Evolutionary conservation across 176 grass and related monocot species (phyloP), one percentile per base, ranked within the genome.

Genomic region (Oryza rufipogon): DNA sequence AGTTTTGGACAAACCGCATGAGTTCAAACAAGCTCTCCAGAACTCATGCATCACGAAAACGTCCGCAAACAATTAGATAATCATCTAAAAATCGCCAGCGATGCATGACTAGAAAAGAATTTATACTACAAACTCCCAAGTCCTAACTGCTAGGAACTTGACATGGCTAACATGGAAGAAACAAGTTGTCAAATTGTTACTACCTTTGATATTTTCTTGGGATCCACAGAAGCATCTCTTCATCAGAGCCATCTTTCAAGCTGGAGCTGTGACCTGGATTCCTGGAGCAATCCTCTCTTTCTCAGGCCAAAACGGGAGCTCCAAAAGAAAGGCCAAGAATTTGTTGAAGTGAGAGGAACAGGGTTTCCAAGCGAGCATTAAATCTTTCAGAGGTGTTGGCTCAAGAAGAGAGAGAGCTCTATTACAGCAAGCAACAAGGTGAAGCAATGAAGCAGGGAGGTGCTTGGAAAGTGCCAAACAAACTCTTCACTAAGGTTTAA

Each of bases 151-250:
- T 30, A 73, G 61, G 69, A 82, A 20, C 25, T 33, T 30, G 54
- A 17, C 10, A 63, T 5, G 15, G 14, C 33, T 9, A 78, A 61
- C 49, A 34, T 70, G 14, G 11, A 28, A 33, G 39, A 77, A 47
- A 45, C 19, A n/a, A 2, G 6, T 28, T 17, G 9, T 7, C 16
- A 56, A 56, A 0, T 54, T 42, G 6, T 70, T 38, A 39, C 38
- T 41, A 88, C 80, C 86, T 77, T 49, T 33, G 11, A 83, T 54
- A 12, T 83, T 67, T 73, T 83, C 74, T 44, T 78, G 16, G 3
- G 86, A 73, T 78, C 56, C 39, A n/a, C 80, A 66, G 48, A 88
- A 34, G 74, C 86, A 88, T 72, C 67, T 77, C 33, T 75, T 83
- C 14, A 83, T 10, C 44, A 88, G 69, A 16, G 32, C 80, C 86